Conservation (phyloP, 2,329 filamentous ascomycete species). For the Colletotrichum truncatum region DNA sequence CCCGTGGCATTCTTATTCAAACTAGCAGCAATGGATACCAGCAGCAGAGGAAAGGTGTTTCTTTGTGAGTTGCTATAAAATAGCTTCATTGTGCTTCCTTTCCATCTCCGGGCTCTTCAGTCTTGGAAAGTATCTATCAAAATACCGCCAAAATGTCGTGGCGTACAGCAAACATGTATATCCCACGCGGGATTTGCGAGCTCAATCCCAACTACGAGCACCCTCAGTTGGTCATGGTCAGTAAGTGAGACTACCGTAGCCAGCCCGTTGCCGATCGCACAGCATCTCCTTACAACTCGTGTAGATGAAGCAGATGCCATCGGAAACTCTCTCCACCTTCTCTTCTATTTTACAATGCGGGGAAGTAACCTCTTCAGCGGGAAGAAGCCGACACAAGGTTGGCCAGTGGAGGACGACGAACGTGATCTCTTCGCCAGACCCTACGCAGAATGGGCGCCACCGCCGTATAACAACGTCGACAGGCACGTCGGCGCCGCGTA, state of each 20-base stretch:
- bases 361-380: slow-evolving; percentile 14
- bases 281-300: not conserved
- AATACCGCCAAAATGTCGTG: slow-evolving; percentile 1
- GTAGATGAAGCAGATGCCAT: not conserved
- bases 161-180: not conserved
- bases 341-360: not conserved
- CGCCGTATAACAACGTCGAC: not conserved
- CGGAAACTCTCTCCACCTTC: not conserved
- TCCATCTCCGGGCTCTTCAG: too few relatives aligned
- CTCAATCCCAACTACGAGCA: slow-evolving; percentile 6
- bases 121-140: too few relatives aligned
- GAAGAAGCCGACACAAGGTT: not conserved
- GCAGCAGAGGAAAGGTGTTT: too few relatives aligned
- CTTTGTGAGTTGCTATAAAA: too few relatives aligned
- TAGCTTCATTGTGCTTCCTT: too few relatives aligned
- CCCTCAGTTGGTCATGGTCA: slow-evolving; percentile 7
- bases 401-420: not conserved
- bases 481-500: not conserved
- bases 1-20: too few relatives aligned
- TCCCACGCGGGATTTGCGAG: slow-evolving; percentile 5
- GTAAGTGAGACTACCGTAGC: not conserved
- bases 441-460: slow-evolving; percentile 14
- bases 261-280: not conserved
- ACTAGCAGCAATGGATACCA: too few relatives aligned
- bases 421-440: not conserved